Base-by-base conservation (phyloP, 495 filamentous ascomycete species). In the Aspergillus leporis region DNA sequence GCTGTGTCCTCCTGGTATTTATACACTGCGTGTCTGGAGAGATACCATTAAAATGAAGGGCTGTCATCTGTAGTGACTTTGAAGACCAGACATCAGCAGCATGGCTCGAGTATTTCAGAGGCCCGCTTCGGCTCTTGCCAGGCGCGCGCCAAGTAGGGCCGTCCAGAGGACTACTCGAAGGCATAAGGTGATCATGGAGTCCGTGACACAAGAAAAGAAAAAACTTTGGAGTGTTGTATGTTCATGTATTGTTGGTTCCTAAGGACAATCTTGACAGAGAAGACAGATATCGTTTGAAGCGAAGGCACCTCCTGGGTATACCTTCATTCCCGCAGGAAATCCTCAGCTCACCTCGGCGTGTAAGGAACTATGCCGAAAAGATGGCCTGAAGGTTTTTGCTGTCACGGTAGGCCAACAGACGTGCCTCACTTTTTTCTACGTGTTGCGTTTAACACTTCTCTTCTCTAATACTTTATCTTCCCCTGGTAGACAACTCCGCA, bases 241-340 rank as follows among this genome's bases (percentile, higher is more conserved):
- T 83, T 60, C 25, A 31, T 46, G 48, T 48, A 48, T 58, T 45
- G 16, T 43, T 25, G 14, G 18, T 18, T 58, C 18, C 54, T 34
- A 14, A 56, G 25, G 25, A 66, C 51, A 36, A 56, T 60, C 61
- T 66, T 70, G 60, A 76, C 61, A 50, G 47, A 55, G 16, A 30
- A 28, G 23, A 30, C 62, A 83, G 81, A 74, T 82, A 56, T 79
- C 71, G 25, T 78, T 81, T 51, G 76, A 79, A 55, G 73, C 75
- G 16, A 70, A 76, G 66, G 76, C 91, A 25, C 91, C 91, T 3
- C 81, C 79, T n/a, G 91, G 90, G 7, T 96, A 90, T 62, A 87
- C 85, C 25, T 95, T 92, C 67, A 86, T 97, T 55, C 87, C 90
- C n/a, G 82, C 86, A 53, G 92, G 92, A 22, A 86, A 90, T 66